Evolutionary conservation across 202 grass and related monocot species (phyloP), one percentile per base, ranked within the genome.

Genomic region (Cymbopogon flexuosus): DNA sequence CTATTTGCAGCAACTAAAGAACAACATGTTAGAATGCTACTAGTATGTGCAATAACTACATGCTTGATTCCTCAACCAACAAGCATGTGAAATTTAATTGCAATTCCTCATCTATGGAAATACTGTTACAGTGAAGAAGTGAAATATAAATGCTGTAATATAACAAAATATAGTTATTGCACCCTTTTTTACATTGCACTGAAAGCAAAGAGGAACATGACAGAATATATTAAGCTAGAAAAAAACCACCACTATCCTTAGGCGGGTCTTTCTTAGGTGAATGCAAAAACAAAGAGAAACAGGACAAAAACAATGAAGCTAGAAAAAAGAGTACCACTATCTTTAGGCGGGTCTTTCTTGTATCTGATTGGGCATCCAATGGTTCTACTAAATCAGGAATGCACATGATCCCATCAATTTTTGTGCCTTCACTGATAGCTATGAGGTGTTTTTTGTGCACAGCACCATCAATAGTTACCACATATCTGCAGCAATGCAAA

Each of bases 341-440:
- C 84, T 51, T 90, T 78, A 98, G 81, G 14, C 92, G 81, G 62
- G 83, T 86, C 69, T 78, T 94, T 82, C 80, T 94, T 62, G 88
- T 73, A 76, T 95, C 84, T 62, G 89, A 77, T 42, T 93, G 91
- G 52, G 76, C 68, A 82, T 60, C 73, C 76, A 95, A 82, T 87
- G 84, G 74, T 56, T 95, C 92, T 34, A 98, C 96, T 76, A 75
- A 84, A 91, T 95, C 96, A 82, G 96, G 92, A 41, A 95, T 23
- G 29, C 92, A 94, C 67, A 80, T 92, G 67, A 95, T 62, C 4
- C 92, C 88, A 64, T 98, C 96, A 75, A 95, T 89, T 89, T 78
- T 60, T 51, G 92, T 90, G 70, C 92, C 92, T 82, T 93, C 88
- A 27, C 96, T 95, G 70, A 98, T 84, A 82, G 90, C 79, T 84